A percentile compares a stretch with the other conserved stretches of the same genome.
Conservation (phyloP, 2,329 filamentous ascomycete species). For the Atkinsonella hypoxylon region DNA sequence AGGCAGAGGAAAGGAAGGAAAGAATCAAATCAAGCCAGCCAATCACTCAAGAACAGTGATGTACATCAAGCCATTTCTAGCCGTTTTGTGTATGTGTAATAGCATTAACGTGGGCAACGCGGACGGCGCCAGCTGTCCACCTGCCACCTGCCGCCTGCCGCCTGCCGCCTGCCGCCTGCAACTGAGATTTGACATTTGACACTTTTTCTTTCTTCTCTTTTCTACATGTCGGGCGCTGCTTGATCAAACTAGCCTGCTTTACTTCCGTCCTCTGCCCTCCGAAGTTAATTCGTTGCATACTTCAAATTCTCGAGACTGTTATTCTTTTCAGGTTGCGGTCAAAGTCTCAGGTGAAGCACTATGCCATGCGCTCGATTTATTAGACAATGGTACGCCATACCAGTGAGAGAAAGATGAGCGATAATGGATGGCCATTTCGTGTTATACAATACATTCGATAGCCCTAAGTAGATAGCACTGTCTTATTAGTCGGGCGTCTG, state of each 20-base stretch:
- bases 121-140: neutral
- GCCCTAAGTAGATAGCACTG: too few species aligned
- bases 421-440: conserved; percentile 2
- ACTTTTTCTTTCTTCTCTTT: too few species aligned
- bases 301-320: neutral
- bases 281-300: neutral
- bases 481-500: too few species aligned
- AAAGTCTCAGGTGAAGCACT: neutral
- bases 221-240: too few species aligned
- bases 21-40: too few species aligned
- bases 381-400: neutral
- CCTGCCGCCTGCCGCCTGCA: neutral
- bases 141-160: neutral
- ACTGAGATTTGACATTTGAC: neutral
- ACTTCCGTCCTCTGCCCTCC: too few species aligned
- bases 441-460: neutral
- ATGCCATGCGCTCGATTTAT: neutral
- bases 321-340: neutral
- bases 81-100: neutral
- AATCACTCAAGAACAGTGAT: neutral
- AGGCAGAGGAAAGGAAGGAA: too few species aligned
- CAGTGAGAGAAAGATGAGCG: conserved; percentile 3
- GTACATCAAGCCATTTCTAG: neutral
- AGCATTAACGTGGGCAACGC: neutral
- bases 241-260: too few species aligned